Base-by-base conservation (phyloP, 768 basidiomycete species). In the Russula dissimulans region DNA sequence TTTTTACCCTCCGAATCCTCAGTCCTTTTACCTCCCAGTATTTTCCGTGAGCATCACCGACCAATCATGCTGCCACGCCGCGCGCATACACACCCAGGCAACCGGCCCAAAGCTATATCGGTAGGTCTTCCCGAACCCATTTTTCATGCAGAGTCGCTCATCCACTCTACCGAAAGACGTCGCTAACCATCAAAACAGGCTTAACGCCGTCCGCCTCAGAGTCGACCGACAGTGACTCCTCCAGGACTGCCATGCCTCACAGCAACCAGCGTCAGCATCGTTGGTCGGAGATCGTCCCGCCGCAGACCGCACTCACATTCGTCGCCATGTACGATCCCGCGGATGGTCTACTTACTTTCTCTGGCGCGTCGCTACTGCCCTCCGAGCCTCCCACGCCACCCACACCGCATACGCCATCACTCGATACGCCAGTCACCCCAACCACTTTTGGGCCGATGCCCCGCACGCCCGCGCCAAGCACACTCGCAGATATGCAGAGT, bases 281-380 rank as follows among this genome's bases (percentile, higher is more conserved):
- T 39, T 84, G 81, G 83, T 83, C 82, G 14, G 78, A 82, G 32
- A 70, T 83, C 48, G 73, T 82, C 6, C 81, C 82, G 17, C 81
- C 83, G 5, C 78, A 80, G 56, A 72, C 79, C 31, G 81, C 77
- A 3, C 71, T 84, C 61, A 81, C 78, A 3, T 85, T 85, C 64
- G 83, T 80, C 4, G 81, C 81, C 6, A 68, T 84, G 36, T 85
- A 79, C 79, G 81, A 83, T 60, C 78, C 79, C 2, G 77, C 78
- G 0, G 78, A 82, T 6, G 83, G 81, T 38, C 75, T 83, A 64
- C 74, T 84, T 60, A 77, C 78, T 36, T 84, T 85, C 67, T 82
- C 81, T 1, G 79, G 77, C 31, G 75, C 79, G 31, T 70, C 73
- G 52, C 75, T 83, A 39, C 70, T 80, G 32, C 71, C 70, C 36